Percentiles rank a stretch among this genome's conserved stretches.
phyloP scores from a whole-genome alignment of 2,329 filamentous ascomycete genomes.

The Cryphonectria parasitica region DNA sequence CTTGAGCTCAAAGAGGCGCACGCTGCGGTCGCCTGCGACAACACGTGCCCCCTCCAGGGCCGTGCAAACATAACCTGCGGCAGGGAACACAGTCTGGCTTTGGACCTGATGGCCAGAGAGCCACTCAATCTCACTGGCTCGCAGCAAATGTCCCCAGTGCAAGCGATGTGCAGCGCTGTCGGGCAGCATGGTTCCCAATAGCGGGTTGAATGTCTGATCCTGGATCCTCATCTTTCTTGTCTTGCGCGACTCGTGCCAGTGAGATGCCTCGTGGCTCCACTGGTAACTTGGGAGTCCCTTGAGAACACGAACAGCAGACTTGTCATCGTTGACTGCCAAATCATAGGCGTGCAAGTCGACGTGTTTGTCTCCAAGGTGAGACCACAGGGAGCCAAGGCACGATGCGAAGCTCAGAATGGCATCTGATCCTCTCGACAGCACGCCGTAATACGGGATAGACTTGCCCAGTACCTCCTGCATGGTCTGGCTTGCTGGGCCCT shows the following conservation, averaged over 20 bases:
- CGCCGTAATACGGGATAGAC: constrained; percentile 34
- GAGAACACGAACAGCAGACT: constrained; percentile 11
- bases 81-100: constrained; percentile 44
- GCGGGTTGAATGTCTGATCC: constrained; percentile 10
- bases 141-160: constrained; percentile 35
- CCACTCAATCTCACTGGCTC: constrained; percentile 41
- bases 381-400: constrained; percentile 31
- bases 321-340: constrained; percentile 1
- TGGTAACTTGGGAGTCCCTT: constrained; percentile 23
- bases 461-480: constrained; percentile 26
- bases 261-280: constrained; percentile 21
- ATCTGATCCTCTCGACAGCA: constrained; percentile 30
- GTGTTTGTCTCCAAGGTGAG: background rate
- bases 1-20: constrained; percentile 26
- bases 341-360: constrained; percentile 21
- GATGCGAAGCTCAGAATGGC: constrained; percentile 30
- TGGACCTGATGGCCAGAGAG: constrained; percentile 42
- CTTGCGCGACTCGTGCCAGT: constrained; percentile 25
- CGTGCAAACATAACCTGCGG: constrained; percentile 31
- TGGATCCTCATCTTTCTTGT: constrained; percentile 10
- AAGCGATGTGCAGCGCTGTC: constrained; percentile 22
- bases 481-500: constrained; percentile 43
- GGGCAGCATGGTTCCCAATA: constrained; percentile 11
- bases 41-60: constrained; percentile 31
- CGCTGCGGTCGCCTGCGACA: background rate